Conservation (phyloP, 192 early-diverging fungal species). For the Funneliformis geosporum region DNA sequence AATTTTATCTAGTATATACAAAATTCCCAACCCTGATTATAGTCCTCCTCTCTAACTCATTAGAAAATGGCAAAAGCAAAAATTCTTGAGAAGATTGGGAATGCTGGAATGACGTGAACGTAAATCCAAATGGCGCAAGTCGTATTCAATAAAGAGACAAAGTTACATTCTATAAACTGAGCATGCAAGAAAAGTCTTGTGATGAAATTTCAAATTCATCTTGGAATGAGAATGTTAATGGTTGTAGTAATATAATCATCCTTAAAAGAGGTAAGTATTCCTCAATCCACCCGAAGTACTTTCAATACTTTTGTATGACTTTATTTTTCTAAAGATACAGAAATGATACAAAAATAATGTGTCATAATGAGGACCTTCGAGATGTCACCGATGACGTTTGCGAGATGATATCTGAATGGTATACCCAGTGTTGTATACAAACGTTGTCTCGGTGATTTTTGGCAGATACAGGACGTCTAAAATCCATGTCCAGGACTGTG, state of each 20-base stretch:
- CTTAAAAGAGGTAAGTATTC: neutral
- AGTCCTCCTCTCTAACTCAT: no score
- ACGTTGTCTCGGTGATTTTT: no score
- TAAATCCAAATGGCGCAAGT: neutral
- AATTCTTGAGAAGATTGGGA: no score
- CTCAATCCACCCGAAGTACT: neutral
- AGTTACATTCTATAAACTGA: neutral
- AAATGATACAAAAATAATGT: neutral
- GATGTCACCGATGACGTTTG: neutral
- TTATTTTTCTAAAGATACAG: neutral
- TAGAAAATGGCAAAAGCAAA: no score
- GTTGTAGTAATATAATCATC: neutral
- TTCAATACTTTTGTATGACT: neutral
- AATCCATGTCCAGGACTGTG: no score
- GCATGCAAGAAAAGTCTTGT: neutral
- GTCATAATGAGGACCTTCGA: neutral
- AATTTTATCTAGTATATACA: no score
- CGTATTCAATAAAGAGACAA: neutral
- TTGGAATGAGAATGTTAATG: neutral
- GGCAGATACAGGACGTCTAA: no score
- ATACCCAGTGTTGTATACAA: no score
- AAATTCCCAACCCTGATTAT: no score
- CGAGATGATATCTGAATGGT: no score
- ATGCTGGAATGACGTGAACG: neutral
- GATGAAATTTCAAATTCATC: neutral